Conservation (phyloP, 306 rosid species). For the Rosa chinensis region DNA sequence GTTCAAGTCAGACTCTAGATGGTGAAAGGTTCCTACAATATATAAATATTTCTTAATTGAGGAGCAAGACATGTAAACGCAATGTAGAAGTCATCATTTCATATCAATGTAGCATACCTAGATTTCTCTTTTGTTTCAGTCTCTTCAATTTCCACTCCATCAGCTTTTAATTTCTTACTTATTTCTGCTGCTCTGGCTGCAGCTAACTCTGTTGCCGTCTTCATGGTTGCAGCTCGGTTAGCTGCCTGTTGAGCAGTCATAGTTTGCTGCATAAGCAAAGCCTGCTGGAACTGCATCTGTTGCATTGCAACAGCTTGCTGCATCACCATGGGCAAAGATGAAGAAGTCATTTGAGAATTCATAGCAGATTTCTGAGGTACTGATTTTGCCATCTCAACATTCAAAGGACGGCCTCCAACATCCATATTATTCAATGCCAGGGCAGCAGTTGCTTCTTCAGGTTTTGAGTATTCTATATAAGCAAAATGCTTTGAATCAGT, state of each 20-base stretch:
- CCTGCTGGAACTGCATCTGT: constrained; percentile 99
- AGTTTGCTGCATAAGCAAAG: constrained; percentile 91
- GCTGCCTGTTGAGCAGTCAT: constrained; percentile 97
- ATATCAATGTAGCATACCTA: constrained; percentile 48
- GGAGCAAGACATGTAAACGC: background rate
- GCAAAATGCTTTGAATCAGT: constrained; percentile 99
- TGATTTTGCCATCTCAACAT: constrained; percentile 99
- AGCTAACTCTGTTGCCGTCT: constrained; percentile 93
- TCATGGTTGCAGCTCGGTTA: constrained; percentile 91
- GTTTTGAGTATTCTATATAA: constrained; percentile 93
- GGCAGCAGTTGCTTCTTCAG: constrained; percentile 91
- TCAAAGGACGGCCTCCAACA: constrained; percentile 97
- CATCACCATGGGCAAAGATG: constrained; percentile 96
- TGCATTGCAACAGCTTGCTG: constrained; percentile 99
- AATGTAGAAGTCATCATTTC: background rate
- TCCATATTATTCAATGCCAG: constrained; percentile 91
- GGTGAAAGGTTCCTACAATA: background rate
- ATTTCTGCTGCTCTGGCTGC: constrained; percentile 99
- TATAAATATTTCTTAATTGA: background rate
- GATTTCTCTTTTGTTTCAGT: constrained; percentile 60
- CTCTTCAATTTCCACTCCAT: constrained; percentile 49
- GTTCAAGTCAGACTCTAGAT: background rate
- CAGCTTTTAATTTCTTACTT: constrained; percentile 82
- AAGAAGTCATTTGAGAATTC: constrained; percentile 67
- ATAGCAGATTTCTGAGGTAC: constrained; percentile 69